Evolutionary conservation across 306 rosid species (phyloP), one percentile per base, ranked within the genome.

Genomic region (Luffa acutangula): DNA sequence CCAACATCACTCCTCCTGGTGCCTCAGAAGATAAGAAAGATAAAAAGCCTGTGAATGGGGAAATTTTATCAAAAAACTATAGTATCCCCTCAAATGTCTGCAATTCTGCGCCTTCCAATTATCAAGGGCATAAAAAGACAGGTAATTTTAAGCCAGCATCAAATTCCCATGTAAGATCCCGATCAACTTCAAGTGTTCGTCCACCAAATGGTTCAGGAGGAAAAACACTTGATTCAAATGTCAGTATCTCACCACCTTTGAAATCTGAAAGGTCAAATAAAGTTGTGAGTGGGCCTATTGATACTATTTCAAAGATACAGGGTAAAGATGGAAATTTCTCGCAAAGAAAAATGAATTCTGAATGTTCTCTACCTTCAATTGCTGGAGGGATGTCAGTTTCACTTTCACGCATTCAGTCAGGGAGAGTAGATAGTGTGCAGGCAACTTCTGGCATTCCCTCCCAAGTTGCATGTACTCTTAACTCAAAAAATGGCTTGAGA

Each of bases 401-500:
- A 66, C 60, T 75, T 81, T 48, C 82, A 62, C 59, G 75, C 74
- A n/a, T 86, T 46, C 85, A 80, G 81, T 53, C 67, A 56, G 85
- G 80, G 80, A 80, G 59, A 79, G 86, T 78, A 57, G 86, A 87
- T 81, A 78, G 75, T 9, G 59, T 64, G 74, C 89, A 85, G 84
- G 77, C 85, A 70, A 62, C 84, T 41, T 84, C 69, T 84, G 78
- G 80, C 79, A 63, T 78, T 75, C 80, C 92, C 76, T 85, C 90
- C 63, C 89, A 80, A 77, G 88, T 53, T 79, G 79, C 85, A 59
- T 86, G 73, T 78, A 80, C 88, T 78, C 84, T 76, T 71, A 90
- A 84, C 85, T 83, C 89, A n/a, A 89, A 81, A 85, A 85, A 83
- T 83, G 93, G 87, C 79, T 86, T 90, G 86, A 93, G 77, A 88